Evolutionary conservation across 1,284 basidiomycete genomes (phyloP), one percentile per base, ranked within the genome.

Genomic region (Amylostereum areolatum): DNA sequence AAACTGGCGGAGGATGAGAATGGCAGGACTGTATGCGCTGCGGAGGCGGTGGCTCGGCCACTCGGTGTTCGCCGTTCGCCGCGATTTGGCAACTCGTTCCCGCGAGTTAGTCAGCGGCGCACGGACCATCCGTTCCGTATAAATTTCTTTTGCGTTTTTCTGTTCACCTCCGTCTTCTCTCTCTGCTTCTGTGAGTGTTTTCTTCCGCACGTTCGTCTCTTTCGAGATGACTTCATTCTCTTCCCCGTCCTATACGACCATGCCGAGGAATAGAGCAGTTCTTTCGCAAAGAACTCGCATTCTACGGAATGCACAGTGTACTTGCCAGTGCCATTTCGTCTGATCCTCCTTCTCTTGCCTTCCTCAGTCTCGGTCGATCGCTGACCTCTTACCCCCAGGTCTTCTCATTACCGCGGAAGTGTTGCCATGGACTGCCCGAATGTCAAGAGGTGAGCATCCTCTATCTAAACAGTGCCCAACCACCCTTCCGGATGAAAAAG

Each of bases 241-340:
- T 86, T 85, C 84, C 84, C 83, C 84, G 81, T 83, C 84, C 67
- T 86, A 86, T 62, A 82, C 83, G 83, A 86, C 80, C 74, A 78
- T 82, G 75, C 70, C 78, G 83, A 86, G 83, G 64, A 74, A 78
- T 65, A 83, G 81, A 83, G 81, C 59, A 67, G 78, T 81, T 72
- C 74, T 78, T 83, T 83, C 78, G 79, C 80, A 82, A 81, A 80
- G 72, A 72, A 79, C 75, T 70, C 66, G 79, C 74, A 72, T 70
- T 72, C 70, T 77, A 57, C 67, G 72, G 73, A 69, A 65, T 67
- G 74, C 77, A 75, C 63, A 84, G 82, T 76, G 83, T 77, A 83
- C 83, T 81, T 85, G 84, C 84, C 84, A 86, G 84, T 83, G 82
- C 81, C 82, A 77, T 81, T 85, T 84, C 63, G 78, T 81, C 83